Evolutionary conservation across 768 basidiomycete species (phyloP).

Genomic region (Fomitopsis serialis): DNA sequence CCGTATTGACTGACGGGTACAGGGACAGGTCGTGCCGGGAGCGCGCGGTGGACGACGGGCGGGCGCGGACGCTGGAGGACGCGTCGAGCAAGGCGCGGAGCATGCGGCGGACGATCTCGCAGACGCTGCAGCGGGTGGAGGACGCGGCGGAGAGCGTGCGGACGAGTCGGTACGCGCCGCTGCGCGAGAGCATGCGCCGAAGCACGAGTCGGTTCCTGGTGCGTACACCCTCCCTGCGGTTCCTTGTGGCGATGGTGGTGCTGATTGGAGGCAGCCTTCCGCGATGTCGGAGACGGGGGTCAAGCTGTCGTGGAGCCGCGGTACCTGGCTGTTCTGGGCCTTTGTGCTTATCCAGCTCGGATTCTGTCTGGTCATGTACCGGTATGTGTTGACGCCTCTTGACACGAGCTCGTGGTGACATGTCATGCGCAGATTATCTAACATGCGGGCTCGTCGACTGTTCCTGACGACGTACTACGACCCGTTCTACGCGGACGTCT

Average conservation of each 20-base stretch:
- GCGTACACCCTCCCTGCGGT: slow-evolving; percentile 19
- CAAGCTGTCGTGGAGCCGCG: slow-evolving; percentile 15
- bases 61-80: slow-evolving; percentile 39
- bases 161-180: slow-evolving; percentile 26
- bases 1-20: not conserved
- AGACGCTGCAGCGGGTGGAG: slow-evolving; percentile 37
- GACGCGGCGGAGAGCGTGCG: slow-evolving; percentile 28
- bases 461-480: slow-evolving; percentile 78
- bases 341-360: slow-evolving; percentile 40
- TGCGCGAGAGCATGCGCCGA: slow-evolving; percentile 28
- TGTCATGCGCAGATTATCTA: slow-evolving; percentile 34
- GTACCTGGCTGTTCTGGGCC: slow-evolving; percentile 28
- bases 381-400: slow-evolving; percentile 32
- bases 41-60: slow-evolving; percentile 35
- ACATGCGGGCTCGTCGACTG: slow-evolving; percentile 42
- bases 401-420: not conserved
- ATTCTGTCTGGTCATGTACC: slow-evolving; percentile 49
- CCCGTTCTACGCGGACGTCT: slow-evolving; percentile 69
- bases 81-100: slow-evolving; percentile 48
- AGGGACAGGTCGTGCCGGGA: slow-evolving; percentile 33
- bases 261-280: slow-evolving; percentile 8
- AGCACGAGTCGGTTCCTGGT: slow-evolving; percentile 34
- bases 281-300: slow-evolving; percentile 6
- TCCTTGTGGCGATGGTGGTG: not conserved
- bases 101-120: slow-evolving; percentile 40